phyloP scores from a whole-genome alignment of 78 protist species.

The Isochrysis galbana region DNA sequence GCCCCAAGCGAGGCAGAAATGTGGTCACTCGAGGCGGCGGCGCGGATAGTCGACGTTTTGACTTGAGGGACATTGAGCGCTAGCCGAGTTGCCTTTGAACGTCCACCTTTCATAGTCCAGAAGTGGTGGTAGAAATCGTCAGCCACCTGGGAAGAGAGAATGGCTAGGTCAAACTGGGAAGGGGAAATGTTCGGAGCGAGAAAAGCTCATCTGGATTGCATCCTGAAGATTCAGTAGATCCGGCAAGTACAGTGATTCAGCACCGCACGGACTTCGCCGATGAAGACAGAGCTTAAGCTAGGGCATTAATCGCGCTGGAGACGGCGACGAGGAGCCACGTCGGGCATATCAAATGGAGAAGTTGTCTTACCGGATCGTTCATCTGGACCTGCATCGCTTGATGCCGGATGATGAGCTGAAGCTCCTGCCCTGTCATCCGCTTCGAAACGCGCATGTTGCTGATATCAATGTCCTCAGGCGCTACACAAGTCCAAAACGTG shows the following conservation, averaged over 20 bases:
- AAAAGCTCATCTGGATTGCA: no score
- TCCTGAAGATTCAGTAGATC: no score
- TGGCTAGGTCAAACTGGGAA: no score
- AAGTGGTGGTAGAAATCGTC: slow-evolving; percentile 27
- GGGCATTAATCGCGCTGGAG: no score
- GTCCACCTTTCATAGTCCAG: background rate
- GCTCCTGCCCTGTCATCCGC: slow-evolving; percentile 4
- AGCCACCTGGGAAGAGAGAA: background rate
- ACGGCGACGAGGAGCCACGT: no score
- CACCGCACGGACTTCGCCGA: no score
- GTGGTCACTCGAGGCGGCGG: background rate
- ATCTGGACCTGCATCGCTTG: background rate
- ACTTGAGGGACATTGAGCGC: background rate
- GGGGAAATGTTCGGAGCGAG: no score
- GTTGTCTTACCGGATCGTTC: background rate
- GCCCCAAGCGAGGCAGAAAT: background rate
- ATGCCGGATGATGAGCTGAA: background rate
- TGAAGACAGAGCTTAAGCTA: no score
- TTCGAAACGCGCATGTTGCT: background rate
- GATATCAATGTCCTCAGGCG: no score
- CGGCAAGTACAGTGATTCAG: no score
- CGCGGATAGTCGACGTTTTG: background rate
- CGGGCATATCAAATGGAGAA: no score
- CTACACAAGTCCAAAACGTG: no score
- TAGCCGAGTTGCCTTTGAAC: background rate